Evolutionary conservation across 352 stramenopile species (phyloP).

Genomic region (Pythium phragmiticola): DNA sequence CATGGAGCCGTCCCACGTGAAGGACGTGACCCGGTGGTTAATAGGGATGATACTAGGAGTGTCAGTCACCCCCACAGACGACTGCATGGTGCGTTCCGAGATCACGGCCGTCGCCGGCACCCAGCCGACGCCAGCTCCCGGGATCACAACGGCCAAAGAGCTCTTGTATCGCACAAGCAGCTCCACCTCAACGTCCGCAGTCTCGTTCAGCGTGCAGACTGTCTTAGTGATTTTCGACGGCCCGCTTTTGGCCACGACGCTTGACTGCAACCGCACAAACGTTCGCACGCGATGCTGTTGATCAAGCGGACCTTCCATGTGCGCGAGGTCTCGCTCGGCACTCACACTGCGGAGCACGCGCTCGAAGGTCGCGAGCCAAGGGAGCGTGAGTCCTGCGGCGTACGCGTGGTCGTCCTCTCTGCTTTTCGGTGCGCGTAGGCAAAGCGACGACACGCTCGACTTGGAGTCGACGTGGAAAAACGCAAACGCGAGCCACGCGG

Average conservation of each 20-base stretch:
- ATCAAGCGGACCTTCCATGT: slow-evolving; percentile 10
- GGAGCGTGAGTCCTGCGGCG: not conserved
- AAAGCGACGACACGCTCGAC: slow-evolving; percentile 29
- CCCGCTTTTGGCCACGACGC: not conserved
- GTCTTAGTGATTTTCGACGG: slow-evolving; percentile 2
- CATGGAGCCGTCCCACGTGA: not conserved
- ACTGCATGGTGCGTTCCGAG: slow-evolving; percentile 6
- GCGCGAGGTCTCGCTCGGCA: slow-evolving; percentile 13
- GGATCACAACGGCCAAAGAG: slow-evolving; percentile 38
- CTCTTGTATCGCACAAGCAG: slow-evolving; percentile 26
- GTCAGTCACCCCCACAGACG: not conserved
- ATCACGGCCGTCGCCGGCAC: slow-evolving; percentile 4
- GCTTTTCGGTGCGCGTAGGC: slow-evolving; percentile 9
- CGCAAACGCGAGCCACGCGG: slow-evolving; percentile 40
- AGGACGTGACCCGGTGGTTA: slow-evolving; percentile 9
- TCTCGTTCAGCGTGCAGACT: slow-evolving; percentile 13
- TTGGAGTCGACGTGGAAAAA: slow-evolving; percentile 42
- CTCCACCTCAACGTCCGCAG: slow-evolving; percentile 32
- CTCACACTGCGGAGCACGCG: slow-evolving; percentile 12
- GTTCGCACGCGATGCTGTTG: not conserved
- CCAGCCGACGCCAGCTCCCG: slow-evolving; percentile 38
- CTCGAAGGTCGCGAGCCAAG: slow-evolving; percentile 14
- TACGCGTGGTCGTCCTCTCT: not conserved
- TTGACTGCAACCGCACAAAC: slow-evolving; percentile 5
- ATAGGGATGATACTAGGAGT: not conserved